Evolutionary conservation across 495 filamentous ascomycete species (phyloP), one percentile per base, ranked within the genome.

Genomic region (Penicillium lividum): DNA sequence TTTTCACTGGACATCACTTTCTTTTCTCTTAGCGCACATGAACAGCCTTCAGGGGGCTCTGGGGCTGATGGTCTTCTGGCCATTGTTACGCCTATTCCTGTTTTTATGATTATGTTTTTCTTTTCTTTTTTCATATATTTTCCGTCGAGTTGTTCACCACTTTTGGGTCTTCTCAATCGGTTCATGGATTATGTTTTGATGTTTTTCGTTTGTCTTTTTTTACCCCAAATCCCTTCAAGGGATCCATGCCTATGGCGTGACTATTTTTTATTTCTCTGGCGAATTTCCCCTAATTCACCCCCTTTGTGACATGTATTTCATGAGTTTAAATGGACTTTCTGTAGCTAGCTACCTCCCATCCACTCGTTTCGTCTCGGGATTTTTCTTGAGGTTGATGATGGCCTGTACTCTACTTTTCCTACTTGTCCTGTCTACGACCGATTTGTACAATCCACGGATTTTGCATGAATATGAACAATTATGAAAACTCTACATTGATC

Each of bases 21-120:
- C 34, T 52, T 25, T 31, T 27, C 36, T 42, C 29, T 51, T 52
- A 51, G 48, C 55, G 60, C 60, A 64, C 56, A 68, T 63, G 55
- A 60, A 53, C 30, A 52, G 55, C 56, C 54, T 54, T 53, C 22
- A n/a, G 55, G 55, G 40, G 48, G 38, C 55, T 33, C 27, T 43
- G 54, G 54, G 54, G 44, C 51, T 22, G 7, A 40, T 49, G 56
- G 49, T 40, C 50, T 52, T 61, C 22, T 51, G 53, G 44, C 47
- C 38, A 43, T 54, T 45, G 18, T 54, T 47, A 42, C 31, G 42
- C 43, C 33, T 30, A 44, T 49, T 44, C 44, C 22, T 30, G 15
- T 40, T 34, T 22, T 18, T 46, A 18, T 44, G 11, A 40, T 16
- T 31, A 27, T 49, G 27, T 28, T 45, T 50, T 50, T 55, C 36